Percentiles rank a stretch among this genome's conserved stretches.
phyloP scores from a whole-genome alignment of 495 filamentous ascomycete genomes.

The Glonium stellatum region DNA sequence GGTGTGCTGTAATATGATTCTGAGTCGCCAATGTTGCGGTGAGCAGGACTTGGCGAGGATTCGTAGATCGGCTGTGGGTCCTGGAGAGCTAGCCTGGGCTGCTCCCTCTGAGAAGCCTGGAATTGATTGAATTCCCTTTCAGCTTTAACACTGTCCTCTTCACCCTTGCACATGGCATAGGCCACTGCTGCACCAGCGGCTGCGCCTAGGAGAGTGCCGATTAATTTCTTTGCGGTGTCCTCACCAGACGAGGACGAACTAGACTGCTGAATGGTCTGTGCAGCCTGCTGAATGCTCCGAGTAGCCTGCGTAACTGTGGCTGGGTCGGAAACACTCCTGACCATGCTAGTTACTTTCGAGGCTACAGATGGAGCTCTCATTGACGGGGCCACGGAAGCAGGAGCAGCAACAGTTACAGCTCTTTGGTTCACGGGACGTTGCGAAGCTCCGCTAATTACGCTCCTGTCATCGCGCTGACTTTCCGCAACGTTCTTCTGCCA shows the following conservation, averaged over 20 bases:
- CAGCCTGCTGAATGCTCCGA: not conserved
- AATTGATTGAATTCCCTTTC: slow-evolving; percentile 27
- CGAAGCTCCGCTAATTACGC: slow-evolving; percentile 23
- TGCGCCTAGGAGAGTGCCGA: slow-evolving; percentile 71
- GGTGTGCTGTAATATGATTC: slow-evolving; percentile 13
- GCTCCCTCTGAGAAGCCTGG: slow-evolving; percentile 12
- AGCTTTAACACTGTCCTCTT: slow-evolving; percentile 37
- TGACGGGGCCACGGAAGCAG: slow-evolving; percentile 8
- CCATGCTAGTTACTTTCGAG: slow-evolving; percentile 20
- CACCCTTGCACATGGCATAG: slow-evolving; percentile 61
- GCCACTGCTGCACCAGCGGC: slow-evolving; percentile 68
- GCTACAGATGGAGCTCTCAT: slow-evolving; percentile 12
- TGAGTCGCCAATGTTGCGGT: slow-evolving; percentile 30
- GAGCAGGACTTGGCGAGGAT: slow-evolving; percentile 17
- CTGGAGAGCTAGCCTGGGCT: slow-evolving; percentile 16
- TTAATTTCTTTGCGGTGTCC: slow-evolving; percentile 51
- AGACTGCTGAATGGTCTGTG: slow-evolving; percentile 27
- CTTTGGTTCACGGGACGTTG: not conserved
- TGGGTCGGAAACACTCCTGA: slow-evolving; percentile 26
- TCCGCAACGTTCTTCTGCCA: slow-evolving; percentile 32
- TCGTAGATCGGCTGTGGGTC: slow-evolving; percentile 22
- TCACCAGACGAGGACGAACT: slow-evolving; percentile 34
- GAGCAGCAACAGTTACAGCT: slow-evolving; percentile 1
- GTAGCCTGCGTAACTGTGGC: slow-evolving; percentile 7
- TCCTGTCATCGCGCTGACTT: slow-evolving; percentile 21